These are phyloP conservation scores for Zychaea mexicana DNA, from an alignment of 371 early-diverging fungal species.

Conservation along the genomic window DNA sequence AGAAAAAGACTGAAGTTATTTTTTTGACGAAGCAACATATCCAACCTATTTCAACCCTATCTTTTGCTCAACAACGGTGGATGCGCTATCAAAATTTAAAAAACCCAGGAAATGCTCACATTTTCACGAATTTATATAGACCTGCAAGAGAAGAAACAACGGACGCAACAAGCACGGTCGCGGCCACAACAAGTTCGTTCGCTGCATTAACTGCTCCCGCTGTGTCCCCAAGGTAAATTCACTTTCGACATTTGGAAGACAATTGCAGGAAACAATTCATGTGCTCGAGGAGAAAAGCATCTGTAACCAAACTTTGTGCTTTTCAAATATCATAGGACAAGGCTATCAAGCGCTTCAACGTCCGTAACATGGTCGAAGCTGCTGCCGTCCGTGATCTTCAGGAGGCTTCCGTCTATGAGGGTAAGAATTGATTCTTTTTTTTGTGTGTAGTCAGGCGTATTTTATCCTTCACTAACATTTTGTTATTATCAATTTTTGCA, in stretches of 20 bases:
- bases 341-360: constrained; percentile 97
- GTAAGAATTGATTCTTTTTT: too few relatives aligned
- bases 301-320: not conserved
- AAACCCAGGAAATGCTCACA: not conserved
- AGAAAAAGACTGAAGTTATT: too few relatives aligned
- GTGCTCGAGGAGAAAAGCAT: not conserved
- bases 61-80: not conserved
- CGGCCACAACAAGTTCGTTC: constrained; percentile 93
- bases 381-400: constrained; percentile 96
- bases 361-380: constrained; percentile 97
- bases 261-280: not conserved
- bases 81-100: not conserved
- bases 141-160: constrained; percentile 96
- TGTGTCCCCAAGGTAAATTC: constrained; percentile 84
- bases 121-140: constrained; percentile 44
- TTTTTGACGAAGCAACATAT: too few relatives aligned
- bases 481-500: constrained; percentile 9
- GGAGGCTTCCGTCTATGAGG: constrained; percentile 93
- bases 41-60: not conserved
- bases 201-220: constrained; percentile 98
- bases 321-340: constrained; percentile 74
- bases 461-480: not conserved
- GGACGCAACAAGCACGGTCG: constrained; percentile 98
- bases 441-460: too few relatives aligned
- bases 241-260: not conserved